These are phyloP conservation scores for Nigrospora osmanthi DNA, from an alignment of 2,329 filamentous ascomycete species.

Conservation along the genomic window DNA sequence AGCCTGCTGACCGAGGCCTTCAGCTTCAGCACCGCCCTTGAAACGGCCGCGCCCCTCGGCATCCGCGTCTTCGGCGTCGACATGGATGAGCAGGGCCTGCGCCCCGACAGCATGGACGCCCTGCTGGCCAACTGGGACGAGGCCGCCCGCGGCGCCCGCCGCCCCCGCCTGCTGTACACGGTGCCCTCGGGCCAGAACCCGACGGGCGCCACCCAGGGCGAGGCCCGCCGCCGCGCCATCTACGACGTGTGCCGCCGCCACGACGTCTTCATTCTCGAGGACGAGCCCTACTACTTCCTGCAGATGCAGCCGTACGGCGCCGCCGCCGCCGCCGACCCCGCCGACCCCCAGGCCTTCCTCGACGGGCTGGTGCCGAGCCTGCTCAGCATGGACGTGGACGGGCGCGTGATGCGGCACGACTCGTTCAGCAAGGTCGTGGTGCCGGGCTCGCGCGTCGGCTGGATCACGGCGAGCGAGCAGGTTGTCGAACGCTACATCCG, in stretches of 20 bases:
- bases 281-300: constrained; percentile 91
- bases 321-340: constrained; percentile 45
- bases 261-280: constrained; percentile 80
- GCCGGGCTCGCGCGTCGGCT: constrained; percentile 75
- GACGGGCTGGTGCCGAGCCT: constrained; percentile 64
- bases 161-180: constrained; percentile 50
- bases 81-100: constrained; percentile 46
- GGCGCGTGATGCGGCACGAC: constrained; percentile 82
- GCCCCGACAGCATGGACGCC: constrained; percentile 43
- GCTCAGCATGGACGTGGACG: constrained; percentile 75
- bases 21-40: constrained; percentile 69
- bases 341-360: constrained; percentile 65
- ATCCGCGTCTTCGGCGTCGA: constrained; percentile 40
- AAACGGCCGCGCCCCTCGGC: constrained; percentile 48
- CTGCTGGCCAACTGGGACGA: constrained; percentile 43
- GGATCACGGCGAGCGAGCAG: constrained; percentile 83
- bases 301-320: constrained; percentile 72
- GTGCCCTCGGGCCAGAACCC: constrained; percentile 81
- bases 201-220: constrained; percentile 73
- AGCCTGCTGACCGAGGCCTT: constrained; percentile 83
- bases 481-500: constrained; percentile 75
- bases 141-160: constrained; percentile 29
- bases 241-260: constrained; percentile 77
- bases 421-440: constrained; percentile 90
- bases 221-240: constrained; percentile 59